Conservation (phyloP, 805 yeast species). For the Wickerhamiella spandovensis region DNA sequence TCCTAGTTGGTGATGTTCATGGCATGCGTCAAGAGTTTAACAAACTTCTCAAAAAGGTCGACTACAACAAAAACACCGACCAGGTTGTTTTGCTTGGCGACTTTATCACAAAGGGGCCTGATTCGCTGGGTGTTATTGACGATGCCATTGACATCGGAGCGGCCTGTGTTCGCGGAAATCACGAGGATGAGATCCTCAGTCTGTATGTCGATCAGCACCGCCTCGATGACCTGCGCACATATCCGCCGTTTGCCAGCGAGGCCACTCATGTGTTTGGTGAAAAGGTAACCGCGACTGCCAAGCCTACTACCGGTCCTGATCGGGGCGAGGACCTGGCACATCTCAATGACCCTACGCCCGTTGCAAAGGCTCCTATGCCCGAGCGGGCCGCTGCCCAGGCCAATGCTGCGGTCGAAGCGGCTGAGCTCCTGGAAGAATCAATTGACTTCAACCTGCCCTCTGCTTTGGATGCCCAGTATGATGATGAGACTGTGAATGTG, state of each 20-base stretch:
- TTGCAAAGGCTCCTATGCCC: neutral
- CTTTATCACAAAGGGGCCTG: constrained; percentile 72
- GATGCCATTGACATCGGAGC: constrained; percentile 45
- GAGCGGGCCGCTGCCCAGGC: neutral
- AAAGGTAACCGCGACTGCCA: constrained; percentile 8
- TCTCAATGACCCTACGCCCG: neutral
- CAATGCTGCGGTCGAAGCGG: neutral
- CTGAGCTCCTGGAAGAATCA: neutral
- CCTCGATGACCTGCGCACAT: constrained; percentile 22
- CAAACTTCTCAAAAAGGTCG: constrained; percentile 38
- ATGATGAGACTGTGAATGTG: constrained; percentile 1
- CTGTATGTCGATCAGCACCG: constrained; percentile 51
- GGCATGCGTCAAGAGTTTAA: constrained; percentile 52
- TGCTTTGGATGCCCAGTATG: neutral
- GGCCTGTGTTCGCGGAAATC: constrained; percentile 78
- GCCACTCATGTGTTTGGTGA: constrained; percentile 11
- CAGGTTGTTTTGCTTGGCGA: constrained; percentile 68
- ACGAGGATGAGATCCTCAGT: constrained; percentile 60
- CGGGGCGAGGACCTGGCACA: neutral
- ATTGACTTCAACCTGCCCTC: neutral
- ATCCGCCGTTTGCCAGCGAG: constrained; percentile 16
- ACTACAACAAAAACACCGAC: constrained; percentile 32
- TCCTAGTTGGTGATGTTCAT: constrained; percentile 80
- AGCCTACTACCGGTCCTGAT: constrained; percentile 12
- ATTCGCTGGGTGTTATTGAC: constrained; percentile 56